Percentiles rank a stretch among this genome's conserved stretches.
Evolutionary conservation across 31 red algal genomes (phyloP).

Genomic region (Odonthalia washingtoniensis): DNA sequence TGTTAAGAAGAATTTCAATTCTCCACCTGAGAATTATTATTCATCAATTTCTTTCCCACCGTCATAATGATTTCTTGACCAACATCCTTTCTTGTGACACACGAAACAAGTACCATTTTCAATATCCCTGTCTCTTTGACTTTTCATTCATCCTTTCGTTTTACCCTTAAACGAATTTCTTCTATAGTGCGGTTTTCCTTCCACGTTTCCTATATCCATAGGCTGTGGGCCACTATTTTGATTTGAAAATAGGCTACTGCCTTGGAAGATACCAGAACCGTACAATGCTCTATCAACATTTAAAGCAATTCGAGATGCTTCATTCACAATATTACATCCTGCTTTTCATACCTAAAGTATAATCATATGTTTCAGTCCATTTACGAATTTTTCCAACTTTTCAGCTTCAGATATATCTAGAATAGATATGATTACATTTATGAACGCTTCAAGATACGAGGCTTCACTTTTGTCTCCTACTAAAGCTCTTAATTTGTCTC

Average conservation of each 20-base stretch:
- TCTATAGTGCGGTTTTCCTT: not conserved
- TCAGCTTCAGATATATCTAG: conserved; percentile 14
- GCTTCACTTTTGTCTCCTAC: not conserved
- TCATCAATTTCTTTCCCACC: not conserved
- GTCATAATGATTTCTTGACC: not conserved
- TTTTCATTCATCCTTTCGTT: not conserved
- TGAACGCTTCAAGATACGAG: not conserved
- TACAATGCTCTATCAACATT: conserved; percentile 17
- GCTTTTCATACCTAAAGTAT: not conserved
- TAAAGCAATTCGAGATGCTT: not conserved
- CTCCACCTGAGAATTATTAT: not conserved
- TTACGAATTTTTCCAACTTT: conserved; percentile 24
- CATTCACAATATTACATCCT: conserved; percentile 8
- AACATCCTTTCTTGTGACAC: not conserved
- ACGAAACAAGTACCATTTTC: not conserved
- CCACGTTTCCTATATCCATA: not conserved
- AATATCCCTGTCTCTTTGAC: not conserved
- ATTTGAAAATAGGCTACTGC: not conserved
- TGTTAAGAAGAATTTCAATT: not conserved
- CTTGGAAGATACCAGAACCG: conserved; percentile 13
- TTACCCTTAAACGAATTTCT: not conserved
- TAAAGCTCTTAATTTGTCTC: not conserved
- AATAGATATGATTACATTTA: conserved; percentile 5
- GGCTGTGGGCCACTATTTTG: not conserved
- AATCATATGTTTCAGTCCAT: not conserved